A percentile compares a stretch with the other conserved stretches of the same genome.
These are phyloP conservation scores for Stenogyne calaminthoides DNA, from an alignment of 305 asterid species.

Conservation along the genomic window DNA sequence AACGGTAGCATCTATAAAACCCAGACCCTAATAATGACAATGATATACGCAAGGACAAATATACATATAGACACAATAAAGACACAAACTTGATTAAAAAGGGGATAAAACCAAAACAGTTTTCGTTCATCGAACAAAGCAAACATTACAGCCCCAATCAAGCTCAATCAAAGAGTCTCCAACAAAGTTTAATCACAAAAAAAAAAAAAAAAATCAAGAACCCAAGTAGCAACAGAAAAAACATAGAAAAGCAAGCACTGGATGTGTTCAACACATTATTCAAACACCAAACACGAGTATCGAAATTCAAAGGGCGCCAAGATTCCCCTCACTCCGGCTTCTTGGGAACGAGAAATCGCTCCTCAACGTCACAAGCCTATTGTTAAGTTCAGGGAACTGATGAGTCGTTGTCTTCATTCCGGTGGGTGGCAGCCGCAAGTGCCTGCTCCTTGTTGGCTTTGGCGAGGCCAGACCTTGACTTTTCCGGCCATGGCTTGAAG, in stretches of 20 bases:
- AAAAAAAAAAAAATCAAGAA: neutral
- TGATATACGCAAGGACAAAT: neutral
- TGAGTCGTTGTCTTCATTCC: constrained; percentile 50
- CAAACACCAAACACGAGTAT: neutral
- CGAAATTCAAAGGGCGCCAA: constrained; percentile 54
- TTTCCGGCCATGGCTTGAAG: constrained; percentile 64
- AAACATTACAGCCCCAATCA: neutral
- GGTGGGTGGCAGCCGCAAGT: constrained; percentile 58
- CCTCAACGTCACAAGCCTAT: constrained; percentile 46
- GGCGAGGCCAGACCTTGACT: constrained; percentile 52
- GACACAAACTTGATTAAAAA: neutral
- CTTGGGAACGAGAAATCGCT: constrained; percentile 55
- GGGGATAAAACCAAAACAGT: neutral
- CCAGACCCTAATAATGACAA: neutral
- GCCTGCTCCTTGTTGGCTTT: constrained; percentile 50
- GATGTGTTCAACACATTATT: neutral
- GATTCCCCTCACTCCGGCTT: constrained; percentile 85
- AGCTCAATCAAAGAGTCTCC: neutral
- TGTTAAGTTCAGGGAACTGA: constrained; percentile 42
- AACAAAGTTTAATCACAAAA: constrained; percentile 7
- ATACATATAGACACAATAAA: neutral
- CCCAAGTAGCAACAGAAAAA: neutral
- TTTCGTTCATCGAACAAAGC: constrained; percentile 13
- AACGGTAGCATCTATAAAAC: no score
- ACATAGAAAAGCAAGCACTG: neutral